phyloP scores from a whole-genome alignment of 208 protist genomes.

The Paratrypanosoma confusum region DNA sequence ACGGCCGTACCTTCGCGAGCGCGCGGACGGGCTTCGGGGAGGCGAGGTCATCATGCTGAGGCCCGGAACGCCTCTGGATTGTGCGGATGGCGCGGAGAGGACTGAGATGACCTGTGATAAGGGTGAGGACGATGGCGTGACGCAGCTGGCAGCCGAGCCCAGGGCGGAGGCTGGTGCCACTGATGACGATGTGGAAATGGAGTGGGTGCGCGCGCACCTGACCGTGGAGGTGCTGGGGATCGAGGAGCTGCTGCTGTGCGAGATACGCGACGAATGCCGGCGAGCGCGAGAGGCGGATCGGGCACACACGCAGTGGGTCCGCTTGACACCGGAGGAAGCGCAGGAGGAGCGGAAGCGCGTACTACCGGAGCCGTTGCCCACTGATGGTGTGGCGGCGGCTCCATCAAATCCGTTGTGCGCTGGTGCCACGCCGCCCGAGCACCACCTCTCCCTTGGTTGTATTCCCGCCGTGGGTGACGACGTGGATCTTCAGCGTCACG shows the following conservation, averaged over 20 bases:
- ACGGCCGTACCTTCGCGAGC: too few species aligned
- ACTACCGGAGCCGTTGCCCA: too few species aligned
- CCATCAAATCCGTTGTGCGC: too few species aligned
- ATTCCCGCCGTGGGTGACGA: too few species aligned
- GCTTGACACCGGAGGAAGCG: too few species aligned
- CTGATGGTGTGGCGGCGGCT: too few species aligned
- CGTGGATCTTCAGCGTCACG: too few species aligned
- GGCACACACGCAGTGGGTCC: conserved; percentile 32
- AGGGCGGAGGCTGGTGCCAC: background rate
- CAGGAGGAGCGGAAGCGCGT: too few species aligned
- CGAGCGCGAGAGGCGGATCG: conserved; percentile 29
- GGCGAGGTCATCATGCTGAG: background rate
- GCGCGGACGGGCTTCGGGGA: background rate
- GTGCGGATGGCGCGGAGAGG: background rate
- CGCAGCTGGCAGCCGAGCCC: background rate
- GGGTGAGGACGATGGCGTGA: background rate
- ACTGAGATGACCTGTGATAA: too few species aligned
- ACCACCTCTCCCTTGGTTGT: too few species aligned
- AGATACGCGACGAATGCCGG: conserved; percentile 40
- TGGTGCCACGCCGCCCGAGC: too few species aligned
- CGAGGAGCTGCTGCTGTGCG: conserved; percentile 50
- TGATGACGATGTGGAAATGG: background rate
- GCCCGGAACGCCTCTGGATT: conserved; percentile 4
- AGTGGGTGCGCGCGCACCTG: conserved; percentile 14
- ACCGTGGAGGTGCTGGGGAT: conserved; percentile 18